Percentiles rank a stretch among this genome's conserved stretches.
Evolutionary conservation across 2,329 filamentous ascomycete species (phyloP).

Genomic region (Sporothrix phasma): DNA sequence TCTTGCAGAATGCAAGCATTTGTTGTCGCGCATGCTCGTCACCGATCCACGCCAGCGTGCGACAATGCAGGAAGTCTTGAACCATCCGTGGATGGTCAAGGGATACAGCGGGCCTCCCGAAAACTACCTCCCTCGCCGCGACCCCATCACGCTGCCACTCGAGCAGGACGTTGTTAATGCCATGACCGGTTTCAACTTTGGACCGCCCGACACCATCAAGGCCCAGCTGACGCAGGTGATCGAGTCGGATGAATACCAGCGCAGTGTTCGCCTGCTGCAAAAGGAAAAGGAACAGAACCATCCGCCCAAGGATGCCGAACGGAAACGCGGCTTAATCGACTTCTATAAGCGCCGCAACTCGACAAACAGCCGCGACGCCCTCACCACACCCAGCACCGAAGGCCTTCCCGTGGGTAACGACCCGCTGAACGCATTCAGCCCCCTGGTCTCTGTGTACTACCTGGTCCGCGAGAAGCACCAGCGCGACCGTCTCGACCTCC

Average conservation of each 20-base stretch:
- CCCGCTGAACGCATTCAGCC: conserved; percentile 86
- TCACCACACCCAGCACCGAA: conserved; percentile 76
- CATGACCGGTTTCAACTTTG: conserved; percentile 98
- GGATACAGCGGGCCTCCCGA: conserved; percentile 80
- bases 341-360: conserved; percentile 96
- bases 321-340: conserved; percentile 79
- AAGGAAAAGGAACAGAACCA: conserved; percentile 53
- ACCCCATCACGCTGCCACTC: conserved; percentile 75
- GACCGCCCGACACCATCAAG: conserved; percentile 71
- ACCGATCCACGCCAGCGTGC: conserved; percentile 85
- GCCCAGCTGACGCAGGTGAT: conserved; percentile 75
- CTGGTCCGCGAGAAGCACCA: conserved; percentile 92
- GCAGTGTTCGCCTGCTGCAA: conserved; percentile 61
- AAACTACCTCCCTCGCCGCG: conserved; percentile 74
- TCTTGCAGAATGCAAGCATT: conserved; percentile 71
- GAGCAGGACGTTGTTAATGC: conserved; percentile 76
- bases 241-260: conserved; percentile 88
- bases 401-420: conserved; percentile 73
- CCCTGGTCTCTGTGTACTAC: conserved; percentile 88
- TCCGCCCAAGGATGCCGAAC: conserved; percentile 59
- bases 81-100: conserved; percentile 91
- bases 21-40: conserved; percentile 91
- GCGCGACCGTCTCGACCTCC: conserved; percentile 49
- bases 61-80: conserved; percentile 83
- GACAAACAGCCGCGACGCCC: conserved; percentile 75